Evolutionary conservation across 495 filamentous ascomycete species (phyloP).

Genomic region (Neurospora hispaniola): DNA sequence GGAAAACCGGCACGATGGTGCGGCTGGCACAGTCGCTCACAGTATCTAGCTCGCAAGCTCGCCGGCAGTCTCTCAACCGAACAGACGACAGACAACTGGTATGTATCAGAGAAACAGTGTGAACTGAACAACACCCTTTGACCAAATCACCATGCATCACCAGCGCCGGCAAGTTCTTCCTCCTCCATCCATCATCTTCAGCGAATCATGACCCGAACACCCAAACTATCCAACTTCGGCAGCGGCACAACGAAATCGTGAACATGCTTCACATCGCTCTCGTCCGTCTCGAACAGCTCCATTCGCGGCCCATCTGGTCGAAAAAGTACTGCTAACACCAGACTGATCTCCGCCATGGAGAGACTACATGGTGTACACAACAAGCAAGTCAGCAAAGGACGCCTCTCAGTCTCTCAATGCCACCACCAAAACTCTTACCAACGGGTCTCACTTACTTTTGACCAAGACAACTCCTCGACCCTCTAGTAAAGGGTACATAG

Average conservation of each 20-base stretch:
- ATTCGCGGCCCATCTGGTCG: slow-evolving; percentile 13
- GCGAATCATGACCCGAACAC: slow-evolving; percentile 19
- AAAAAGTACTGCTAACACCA: slow-evolving; percentile 25
- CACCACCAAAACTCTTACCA: neutral
- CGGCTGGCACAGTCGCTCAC: too few species aligned
- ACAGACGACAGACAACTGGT: too few species aligned
- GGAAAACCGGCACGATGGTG: neutral
- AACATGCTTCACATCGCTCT: slow-evolving; percentile 22
- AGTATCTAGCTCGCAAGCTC: too few species aligned
- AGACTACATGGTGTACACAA: slow-evolving; percentile 9
- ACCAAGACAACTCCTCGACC: slow-evolving; percentile 11
- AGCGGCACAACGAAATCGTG: slow-evolving; percentile 20
- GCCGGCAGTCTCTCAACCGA: too few species aligned
- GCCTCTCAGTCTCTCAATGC: neutral
- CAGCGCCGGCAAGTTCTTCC: neutral
- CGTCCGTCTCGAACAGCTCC: slow-evolving; percentile 23
- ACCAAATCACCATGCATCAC: neutral
- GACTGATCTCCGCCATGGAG: slow-evolving; percentile 25
- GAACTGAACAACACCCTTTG: too few species aligned
- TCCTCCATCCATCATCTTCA: neutral
- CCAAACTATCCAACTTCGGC: slow-evolving; percentile 22
- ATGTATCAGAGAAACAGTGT: too few species aligned
- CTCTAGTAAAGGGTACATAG: slow-evolving; percentile 13
- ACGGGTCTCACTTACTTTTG: slow-evolving; percentile 8
- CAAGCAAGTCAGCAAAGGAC: neutral